Percentiles rank a stretch among this genome's conserved stretches.
Evolutionary conservation across 306 rosid genomes (phyloP).

Genomic region (Biancaea sappan): DNA sequence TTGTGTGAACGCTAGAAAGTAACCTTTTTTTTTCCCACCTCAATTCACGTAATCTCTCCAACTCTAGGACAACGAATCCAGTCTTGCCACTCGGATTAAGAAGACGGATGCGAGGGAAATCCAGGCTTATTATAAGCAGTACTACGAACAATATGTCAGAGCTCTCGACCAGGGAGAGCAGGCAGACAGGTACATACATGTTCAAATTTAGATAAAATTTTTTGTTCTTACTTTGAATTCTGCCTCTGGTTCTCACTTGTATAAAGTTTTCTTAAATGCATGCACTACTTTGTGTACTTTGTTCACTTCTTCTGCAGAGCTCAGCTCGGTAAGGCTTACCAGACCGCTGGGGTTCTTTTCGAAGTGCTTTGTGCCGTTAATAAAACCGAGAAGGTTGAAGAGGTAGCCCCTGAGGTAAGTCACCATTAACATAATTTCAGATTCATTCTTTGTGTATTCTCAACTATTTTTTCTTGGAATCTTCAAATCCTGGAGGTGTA

Average conservation of each 20-base stretch:
- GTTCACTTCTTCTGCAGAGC: slow-evolving; percentile 57
- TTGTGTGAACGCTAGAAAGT: background rate
- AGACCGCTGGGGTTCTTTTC: slow-evolving; percentile 90
- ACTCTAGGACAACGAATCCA: slow-evolving; percentile 77
- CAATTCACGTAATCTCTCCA: slow-evolving; percentile 3
- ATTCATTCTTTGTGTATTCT: slow-evolving; percentile 24
- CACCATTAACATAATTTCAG: slow-evolving; percentile 18
- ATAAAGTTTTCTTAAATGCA: background rate
- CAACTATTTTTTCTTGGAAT: slow-evolving; percentile 10
- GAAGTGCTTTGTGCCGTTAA: slow-evolving; percentile 98
- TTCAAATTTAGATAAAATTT: background rate
- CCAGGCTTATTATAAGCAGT: slow-evolving; percentile 87
- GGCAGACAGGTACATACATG: slow-evolving; percentile 68
- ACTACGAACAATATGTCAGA: slow-evolving; percentile 85
- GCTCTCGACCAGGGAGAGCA: slow-evolving; percentile 92
- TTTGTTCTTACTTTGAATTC: background rate
- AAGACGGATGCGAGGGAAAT: slow-evolving; percentile 97
- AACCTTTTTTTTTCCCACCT: background rate
- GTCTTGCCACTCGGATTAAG: slow-evolving; percentile 72
- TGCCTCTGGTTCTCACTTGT: background rate
- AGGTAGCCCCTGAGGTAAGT: slow-evolving; percentile 98
- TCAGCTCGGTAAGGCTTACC: slow-evolving; percentile 93
- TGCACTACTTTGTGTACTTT: background rate
- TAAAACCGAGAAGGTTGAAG: slow-evolving; percentile 95
- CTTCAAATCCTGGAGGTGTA: background rate